Base-by-base conservation (phyloP, 176 grass and related monocot species). In the Eleusine indica region DNA sequence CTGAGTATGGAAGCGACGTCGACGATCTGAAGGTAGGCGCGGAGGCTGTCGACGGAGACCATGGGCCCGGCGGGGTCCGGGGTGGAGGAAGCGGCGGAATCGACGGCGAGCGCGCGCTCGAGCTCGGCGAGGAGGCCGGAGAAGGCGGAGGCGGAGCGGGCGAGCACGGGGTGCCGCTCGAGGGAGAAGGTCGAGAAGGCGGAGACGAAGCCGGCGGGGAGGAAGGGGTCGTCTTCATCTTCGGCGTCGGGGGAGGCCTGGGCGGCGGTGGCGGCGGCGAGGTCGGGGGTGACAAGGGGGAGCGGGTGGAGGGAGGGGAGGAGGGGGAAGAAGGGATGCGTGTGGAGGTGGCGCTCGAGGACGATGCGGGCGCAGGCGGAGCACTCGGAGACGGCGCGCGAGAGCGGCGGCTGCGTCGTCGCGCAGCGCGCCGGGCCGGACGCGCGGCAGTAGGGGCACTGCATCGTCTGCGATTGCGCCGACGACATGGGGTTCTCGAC, bases 21-120 rank as follows among this genome's bases (percentile, higher is more conserved):
- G 38, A 95, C 81, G 85, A 99, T 99, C 90, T 99, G 96, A 77
- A 99, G 89, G 83, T 99, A 99, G 22, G 96, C 96, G 58, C 96
- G 89, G 56, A 99, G 93, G 80, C 79, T 88, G 43, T 99, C 96
- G 64, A 99, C 91, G 77, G 91, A 94, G 25, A 99, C 96, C 82
- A 90, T 90, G n/a, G 96, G 91, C 32, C 89, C 93, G 2, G 89
- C 79, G 19, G 89, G 79, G 56, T 98, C 93, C 3, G 88, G 75
- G 19, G 91, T 86, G 10, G 89, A 92, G 5, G 87, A 81, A 3
- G 85, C 77, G 1, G 85, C 18, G 12, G 86, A 91, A 48, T 90
- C 93, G 0, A 62, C 78, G 69, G 84, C 81, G 75, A 98, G 89
- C 40, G 91, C 83, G 70, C 93, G 93, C 93, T 99, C 93, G 69